Conservation (phyloP, 192 early-diverging fungal species). For the Endogone sp. region DNA sequence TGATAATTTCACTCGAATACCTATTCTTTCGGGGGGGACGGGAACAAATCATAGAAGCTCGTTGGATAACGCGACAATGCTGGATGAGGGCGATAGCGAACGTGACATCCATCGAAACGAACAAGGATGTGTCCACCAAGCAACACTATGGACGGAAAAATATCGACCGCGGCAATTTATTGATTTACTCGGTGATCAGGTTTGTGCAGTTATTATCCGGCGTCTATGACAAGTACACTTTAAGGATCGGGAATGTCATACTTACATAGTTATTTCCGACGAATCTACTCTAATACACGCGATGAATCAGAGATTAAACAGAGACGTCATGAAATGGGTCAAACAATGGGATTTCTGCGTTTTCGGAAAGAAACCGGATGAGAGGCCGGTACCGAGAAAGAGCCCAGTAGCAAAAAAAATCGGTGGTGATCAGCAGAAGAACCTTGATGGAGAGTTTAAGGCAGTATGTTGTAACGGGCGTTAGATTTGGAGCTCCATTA, state of each 20-base stretch:
- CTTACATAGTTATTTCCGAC: too few species aligned
- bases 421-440: not conserved
- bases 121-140: conserved; percentile 2
- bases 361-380: conserved; percentile 49
- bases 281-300: too few species aligned
- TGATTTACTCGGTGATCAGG: conserved; percentile 90
- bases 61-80: not conserved
- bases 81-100: conserved; percentile 7
- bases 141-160: conserved; percentile 83
- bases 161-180: conserved; percentile 78
- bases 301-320: conserved; percentile 59
- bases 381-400: not conserved
- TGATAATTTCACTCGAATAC: too few species aligned
- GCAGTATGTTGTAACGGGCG: not conserved
- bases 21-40: too few species aligned
- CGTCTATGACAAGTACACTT: too few species aligned
- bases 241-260: too few species aligned
- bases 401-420: not conserved
- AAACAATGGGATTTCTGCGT: conserved; percentile 97
- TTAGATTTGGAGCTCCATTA: not conserved
- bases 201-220: conserved; percentile 10
- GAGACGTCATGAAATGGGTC: conserved; percentile 89
- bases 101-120: conserved; percentile 3
- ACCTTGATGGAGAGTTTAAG: not conserved
- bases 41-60: too few species aligned